phyloP scores from a whole-genome alignment of 257 asterid species.

The Solanum neorickii region DNA sequence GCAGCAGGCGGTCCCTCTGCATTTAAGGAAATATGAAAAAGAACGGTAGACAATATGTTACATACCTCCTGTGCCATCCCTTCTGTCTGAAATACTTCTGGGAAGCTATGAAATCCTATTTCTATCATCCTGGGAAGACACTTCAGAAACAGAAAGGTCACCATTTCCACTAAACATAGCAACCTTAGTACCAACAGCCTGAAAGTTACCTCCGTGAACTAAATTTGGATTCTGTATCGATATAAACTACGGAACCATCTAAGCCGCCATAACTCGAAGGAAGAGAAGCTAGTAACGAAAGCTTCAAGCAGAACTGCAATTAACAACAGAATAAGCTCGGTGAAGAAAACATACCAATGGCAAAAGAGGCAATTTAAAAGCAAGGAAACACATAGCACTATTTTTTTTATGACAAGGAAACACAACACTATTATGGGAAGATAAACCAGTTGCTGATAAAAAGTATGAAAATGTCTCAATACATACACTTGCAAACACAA shows the following conservation, averaged over 20 bases:
- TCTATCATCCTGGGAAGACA: conserved; percentile 55
- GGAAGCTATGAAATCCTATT: conserved; percentile 68
- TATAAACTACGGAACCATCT: conserved; percentile 63
- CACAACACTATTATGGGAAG: not conserved
- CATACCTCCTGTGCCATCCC: conserved; percentile 74
- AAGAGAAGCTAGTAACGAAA: conserved; percentile 60
- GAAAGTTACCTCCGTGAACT: conserved; percentile 61
- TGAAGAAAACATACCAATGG: not conserved
- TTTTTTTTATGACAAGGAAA: not conserved
- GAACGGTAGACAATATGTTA: not conserved
- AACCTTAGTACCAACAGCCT: not conserved
- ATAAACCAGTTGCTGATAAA: not conserved
- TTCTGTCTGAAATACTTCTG: conserved; percentile 59
- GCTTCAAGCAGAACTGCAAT: conserved; percentile 78
- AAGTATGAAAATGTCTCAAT: not conserved
- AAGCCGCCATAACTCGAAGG: conserved; percentile 72
- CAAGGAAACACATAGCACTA: not conserved
- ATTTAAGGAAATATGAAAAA: not conserved
- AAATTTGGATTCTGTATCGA: conserved; percentile 86
- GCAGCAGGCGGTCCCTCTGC: not conserved
- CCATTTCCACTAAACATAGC: not conserved
- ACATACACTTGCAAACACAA: not conserved
- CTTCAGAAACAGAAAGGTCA: not conserved
- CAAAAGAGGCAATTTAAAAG: not conserved
- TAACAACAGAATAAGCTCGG: not conserved